Evolutionary conservation across 257 asterid genomes (phyloP), one percentile per base, ranked within the genome.

Genomic region (Solanum medicagineum): DNA sequence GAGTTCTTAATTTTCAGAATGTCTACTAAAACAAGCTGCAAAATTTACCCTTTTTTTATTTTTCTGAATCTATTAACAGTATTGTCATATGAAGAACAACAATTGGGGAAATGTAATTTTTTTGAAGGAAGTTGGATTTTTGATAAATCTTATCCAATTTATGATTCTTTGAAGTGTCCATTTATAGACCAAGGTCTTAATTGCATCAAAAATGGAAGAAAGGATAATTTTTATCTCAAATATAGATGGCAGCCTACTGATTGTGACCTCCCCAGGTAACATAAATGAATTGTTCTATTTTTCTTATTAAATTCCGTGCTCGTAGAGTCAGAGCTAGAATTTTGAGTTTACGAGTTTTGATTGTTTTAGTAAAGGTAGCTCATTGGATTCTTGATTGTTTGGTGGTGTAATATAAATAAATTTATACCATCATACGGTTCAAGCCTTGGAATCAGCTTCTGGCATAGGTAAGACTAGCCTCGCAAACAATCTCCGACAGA

Each of bases 41-140:
- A 65, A 65, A 13, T 14, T 13, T 65, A 0, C 44, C 71, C 26
- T 65, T 26, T 26, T 47, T 9, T 77, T 51, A 4, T 77, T 16
- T 26, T 16, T 77, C 7, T n/a, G 0, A 19, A 8, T 44, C 11
- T 44, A 44, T 20, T 73, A n/a, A 12, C 8, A n/a, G 10, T 44
- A 69, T 22, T 24, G 3, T 73, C 56, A 6, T n/a, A 44, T 73
- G 81, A 20, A 36, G 81, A 86, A 49, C 63, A 81, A 32, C 66
- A 77, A 63, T 56, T 65, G 66, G n/a, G 75, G 32, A 68, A 86
- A 53, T 94, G 98, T 81, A 80, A 93, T 87, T 44, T 92, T 3
- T 94, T 87, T 68, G 26, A 86, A 29, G 98, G 98, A 73, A 93
- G 92, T n/a, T 94, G 98, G 97, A 85, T 91, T 89, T 77, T 40